phyloP scores from a whole-genome alignment of 1,284 basidiomycete genomes.

The Naganishia sp. region DNA sequence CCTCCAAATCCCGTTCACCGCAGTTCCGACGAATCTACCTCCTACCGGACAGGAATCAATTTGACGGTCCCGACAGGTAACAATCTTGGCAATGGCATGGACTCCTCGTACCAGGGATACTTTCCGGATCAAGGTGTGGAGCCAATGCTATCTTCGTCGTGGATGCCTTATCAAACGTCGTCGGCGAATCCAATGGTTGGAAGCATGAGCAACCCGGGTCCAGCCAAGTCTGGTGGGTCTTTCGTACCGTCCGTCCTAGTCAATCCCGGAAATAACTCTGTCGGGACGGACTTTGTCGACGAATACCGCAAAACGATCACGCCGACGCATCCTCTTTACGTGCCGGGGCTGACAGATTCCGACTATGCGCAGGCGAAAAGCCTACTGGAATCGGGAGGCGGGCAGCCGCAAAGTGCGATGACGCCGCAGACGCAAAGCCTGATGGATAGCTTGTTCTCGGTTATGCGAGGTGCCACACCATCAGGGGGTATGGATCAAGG shows the following conservation, averaged over 20 bases:
- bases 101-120: neutral
- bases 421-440: conserved; percentile 22
- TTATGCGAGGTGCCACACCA: conserved; percentile 8
- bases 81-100: conserved; percentile 23
- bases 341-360: neutral
- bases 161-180: neutral
- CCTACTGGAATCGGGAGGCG: conserved; percentile 5
- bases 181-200: neutral
- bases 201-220: neutral
- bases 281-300: conserved; percentile 18
- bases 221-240: neutral
- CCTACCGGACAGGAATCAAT: conserved; percentile 6
- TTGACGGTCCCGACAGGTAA: conserved; percentile 18
- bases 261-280: neutral
- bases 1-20: conserved; percentile 29
- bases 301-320: conserved; percentile 27
- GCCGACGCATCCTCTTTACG: conserved; percentile 11
- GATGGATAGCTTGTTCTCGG: conserved; percentile 13
- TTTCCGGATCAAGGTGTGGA: neutral
- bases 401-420: conserved; percentile 1
- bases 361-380: conserved; percentile 2
- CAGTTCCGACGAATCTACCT: conserved; percentile 14
- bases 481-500: neutral
- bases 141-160: neutral
- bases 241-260: conserved; percentile 9